Base-by-base conservation (phyloP, 2,329 filamentous ascomycete species). In the Aspergillus texensis region DNA sequence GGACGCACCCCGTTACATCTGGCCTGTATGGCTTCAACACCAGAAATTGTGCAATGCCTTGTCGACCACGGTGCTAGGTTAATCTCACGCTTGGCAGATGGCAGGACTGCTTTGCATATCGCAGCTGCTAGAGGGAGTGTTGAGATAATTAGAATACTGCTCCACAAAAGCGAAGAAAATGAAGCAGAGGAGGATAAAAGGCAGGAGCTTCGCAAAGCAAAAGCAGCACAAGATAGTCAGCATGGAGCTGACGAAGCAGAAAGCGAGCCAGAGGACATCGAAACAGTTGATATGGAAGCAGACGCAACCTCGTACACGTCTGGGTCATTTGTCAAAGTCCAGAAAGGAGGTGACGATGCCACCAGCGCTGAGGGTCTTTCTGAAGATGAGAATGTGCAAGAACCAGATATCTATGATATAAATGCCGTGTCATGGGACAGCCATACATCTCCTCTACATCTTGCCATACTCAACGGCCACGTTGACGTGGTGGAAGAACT, bases 381-480 rank as follows among this genome's bases (percentile, higher is more conserved):
- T 0, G 85, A 79, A 11, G 78, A 89, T 6, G 86, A 88, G 8
- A 81, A 85, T 26, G 83, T 87, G 1, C 84, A 89, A 11, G 90
- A 91, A 24, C 91, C 92, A 0, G 92, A 96, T 75, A 85, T 94
- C 58, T 94, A 91, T 74, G 88, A 95, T 68, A 84, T 94, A 64
- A 89, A 96, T 67, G 85, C 90, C 1, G 74, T 91, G n/a, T 87
- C 91, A 1, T 96, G 93, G 93, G 92, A 96, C 70, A 85, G 84
- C 6, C 87, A 89, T 5, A 86, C 88, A 62, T 91, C 90, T 14
- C 88, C 93, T 1, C 82, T 96, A 6, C 93, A 96, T 74, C 83
- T 93, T 32, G 93, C 93, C 9, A 93, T 96, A 64, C 75, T 91
- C 1, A 86, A 87, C 64, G 92, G 91, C 0, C 89, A 94, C 67